Conservation (phyloP, 148 eudicot genomes). For the Chenopodium album region DNA sequence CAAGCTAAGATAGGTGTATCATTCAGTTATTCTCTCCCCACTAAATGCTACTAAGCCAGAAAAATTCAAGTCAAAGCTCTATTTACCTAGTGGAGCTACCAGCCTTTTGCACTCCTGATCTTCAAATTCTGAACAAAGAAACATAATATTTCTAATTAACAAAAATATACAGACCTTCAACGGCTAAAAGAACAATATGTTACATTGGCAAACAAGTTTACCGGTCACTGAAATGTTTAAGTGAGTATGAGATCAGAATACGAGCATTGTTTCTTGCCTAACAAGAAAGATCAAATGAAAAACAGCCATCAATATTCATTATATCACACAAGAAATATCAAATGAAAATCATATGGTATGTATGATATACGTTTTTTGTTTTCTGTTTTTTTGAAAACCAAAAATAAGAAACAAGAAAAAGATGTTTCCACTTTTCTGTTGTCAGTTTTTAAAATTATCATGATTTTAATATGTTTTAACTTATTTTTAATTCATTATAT, state of each 20-base stretch:
- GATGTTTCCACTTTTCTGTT: no score
- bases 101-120: constrained; percentile 74
- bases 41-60: not conserved
- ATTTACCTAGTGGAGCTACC: constrained; percentile 67
- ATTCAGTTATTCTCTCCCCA: constrained; percentile 4
- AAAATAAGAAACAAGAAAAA: no score
- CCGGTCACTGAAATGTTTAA: constrained; percentile 75
- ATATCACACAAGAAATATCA: no score
- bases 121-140: constrained; percentile 54
- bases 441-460: no score
- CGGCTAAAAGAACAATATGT: not conserved
- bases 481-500: no score
- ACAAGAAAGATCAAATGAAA: not conserved
- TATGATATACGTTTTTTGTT: no score
- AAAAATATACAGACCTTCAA: not conserved
- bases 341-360: no score
- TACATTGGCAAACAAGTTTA: constrained; percentile 23
- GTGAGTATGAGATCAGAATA: constrained; percentile 66
- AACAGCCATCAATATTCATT: not conserved
- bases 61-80: not conserved
- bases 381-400: no score
- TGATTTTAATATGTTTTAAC: no score
- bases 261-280: constrained; percentile 96
- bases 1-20: not conserved
- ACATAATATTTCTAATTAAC: not conserved